Conservation (phyloP, 345 rosid genomes). For the Erucastrum elatum region DNA sequence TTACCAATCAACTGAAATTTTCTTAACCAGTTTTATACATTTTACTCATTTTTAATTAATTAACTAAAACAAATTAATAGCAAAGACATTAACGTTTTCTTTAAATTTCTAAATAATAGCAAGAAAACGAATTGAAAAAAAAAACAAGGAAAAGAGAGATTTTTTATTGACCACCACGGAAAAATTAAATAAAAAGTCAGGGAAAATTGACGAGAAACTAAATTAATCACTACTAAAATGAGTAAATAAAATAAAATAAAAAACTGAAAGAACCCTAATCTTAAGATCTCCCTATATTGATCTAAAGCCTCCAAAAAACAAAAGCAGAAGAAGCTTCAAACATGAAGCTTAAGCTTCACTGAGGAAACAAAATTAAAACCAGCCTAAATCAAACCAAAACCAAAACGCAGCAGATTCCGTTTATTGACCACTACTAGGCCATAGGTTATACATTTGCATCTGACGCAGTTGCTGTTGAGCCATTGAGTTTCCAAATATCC, state of each 20-base stretch:
- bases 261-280: constrained; percentile 14
- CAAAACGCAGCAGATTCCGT: background rate
- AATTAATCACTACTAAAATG: background rate
- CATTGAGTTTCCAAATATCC: constrained; percentile 13
- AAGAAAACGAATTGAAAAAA: too few species aligned
- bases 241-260: background rate
- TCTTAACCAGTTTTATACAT: background rate
- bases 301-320: background rate
- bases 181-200: background rate
- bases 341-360: background rate
- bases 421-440: constrained; percentile 27
- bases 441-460: constrained; percentile 28
- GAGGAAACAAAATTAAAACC: constrained; percentile 9
- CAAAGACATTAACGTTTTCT: background rate
- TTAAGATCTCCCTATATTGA: constrained; percentile 9
- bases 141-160: background rate
- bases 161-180: background rate
- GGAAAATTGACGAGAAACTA: constrained; percentile 8
- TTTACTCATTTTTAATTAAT: background rate
- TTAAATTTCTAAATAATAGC: background rate
- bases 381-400: background rate
- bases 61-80: background rate
- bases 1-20: background rate
- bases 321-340: background rate
- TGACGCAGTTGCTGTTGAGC: constrained; percentile 29